Evolutionary conservation across 1,139 yeast species (phyloP).

Genomic region (Saccharomyces uvarum): DNA sequence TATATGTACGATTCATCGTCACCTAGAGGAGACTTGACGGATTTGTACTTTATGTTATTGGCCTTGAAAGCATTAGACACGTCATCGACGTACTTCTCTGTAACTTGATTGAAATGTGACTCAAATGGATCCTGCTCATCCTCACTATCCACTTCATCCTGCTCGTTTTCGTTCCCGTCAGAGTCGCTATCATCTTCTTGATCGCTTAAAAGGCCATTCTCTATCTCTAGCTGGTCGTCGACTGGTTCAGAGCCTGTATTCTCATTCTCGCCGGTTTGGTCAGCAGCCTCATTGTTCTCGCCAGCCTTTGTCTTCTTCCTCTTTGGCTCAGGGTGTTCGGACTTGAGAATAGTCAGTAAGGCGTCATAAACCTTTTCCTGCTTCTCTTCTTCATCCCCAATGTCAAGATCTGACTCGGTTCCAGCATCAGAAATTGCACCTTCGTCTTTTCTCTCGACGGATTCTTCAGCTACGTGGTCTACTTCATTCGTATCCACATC

Average conservation of each 20-base stretch:
- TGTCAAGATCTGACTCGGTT: slow-evolving; percentile 9
- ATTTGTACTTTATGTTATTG: slow-evolving; percentile 15
- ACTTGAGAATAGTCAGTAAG: slow-evolving; percentile 56
- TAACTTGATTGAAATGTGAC: slow-evolving; percentile 57
- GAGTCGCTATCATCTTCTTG: slow-evolving; percentile 32
- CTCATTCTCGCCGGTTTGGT: slow-evolving; percentile 34
- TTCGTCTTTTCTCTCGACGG: slow-evolving; percentile 11
- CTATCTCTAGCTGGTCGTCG: slow-evolving; percentile 19
- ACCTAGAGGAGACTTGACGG: slow-evolving; percentile 14
- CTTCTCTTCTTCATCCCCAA: slow-evolving; percentile 17
- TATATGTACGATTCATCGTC: slow-evolving; percentile 19
- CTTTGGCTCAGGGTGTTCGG: slow-evolving; percentile 38
- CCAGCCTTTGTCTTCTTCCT: slow-evolving; percentile 35
- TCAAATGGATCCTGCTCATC: slow-evolving; percentile 53
- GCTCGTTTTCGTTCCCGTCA: slow-evolving; percentile 22
- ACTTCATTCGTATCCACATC: slow-evolving; percentile 16
- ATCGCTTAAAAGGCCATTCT: slow-evolving; percentile 16
- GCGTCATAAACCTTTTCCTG: slow-evolving; percentile 63
- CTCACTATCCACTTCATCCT: slow-evolving; percentile 32
- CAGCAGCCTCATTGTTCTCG: slow-evolving; percentile 30
- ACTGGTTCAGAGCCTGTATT: slow-evolving; percentile 29
- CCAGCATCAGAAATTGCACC: slow-evolving; percentile 22
- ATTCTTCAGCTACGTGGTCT: slow-evolving; percentile 2
- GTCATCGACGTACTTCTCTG: slow-evolving; percentile 38
- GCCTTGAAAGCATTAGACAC: slow-evolving; percentile 21